Base-by-base conservation (phyloP, 2,329 filamentous ascomycete genomes). In the Hirsutella thompsonii region DNA sequence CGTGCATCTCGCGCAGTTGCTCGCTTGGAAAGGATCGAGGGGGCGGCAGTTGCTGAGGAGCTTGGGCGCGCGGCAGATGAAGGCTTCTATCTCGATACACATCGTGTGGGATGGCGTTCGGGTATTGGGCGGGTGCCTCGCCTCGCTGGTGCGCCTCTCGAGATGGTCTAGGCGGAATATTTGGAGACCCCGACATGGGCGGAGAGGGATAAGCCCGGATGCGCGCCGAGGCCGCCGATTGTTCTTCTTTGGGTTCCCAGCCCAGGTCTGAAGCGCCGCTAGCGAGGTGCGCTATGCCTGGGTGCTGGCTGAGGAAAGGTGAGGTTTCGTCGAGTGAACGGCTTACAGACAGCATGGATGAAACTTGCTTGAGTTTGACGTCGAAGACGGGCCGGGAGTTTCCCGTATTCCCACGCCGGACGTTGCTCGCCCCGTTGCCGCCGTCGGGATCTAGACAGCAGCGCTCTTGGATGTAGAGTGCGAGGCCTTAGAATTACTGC, bases 151-250 rank as follows among this genome's bases (percentile, higher is more conserved):
- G 67, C 54, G 67, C 67, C 62, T 77, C 72, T 61, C 66, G 70
- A 58, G 68, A 68, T 66, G 63, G 59, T 66, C 73, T 77, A 58
- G 69, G 66, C 61, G 75, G 72, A 53, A 71, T 65, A 52, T 70
- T 70, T 55, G 77, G 75, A 67, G 78, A 80, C 58, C 75, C 76
- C 69, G 79, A 81, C 79, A 82, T 82, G 70, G 79, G 79, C 66
- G 79, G 78, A 70, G 79, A 82, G 59, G 77, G 78, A 65, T 82
- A 82, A 58, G 72, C 74, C 68, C 67, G 67, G 56, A 66, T 66
- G 55, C 67, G 69, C 65, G 68, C 67, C 68, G 66, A 69, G 65
- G 67, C 63, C 64, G 71, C 67, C 66, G 48, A 48, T 49, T 53
- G 52, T 53, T 55, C 63, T 64, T 69, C 72, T 69, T 60, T 66